Conservation (phyloP, 176 grass and related monocot species). For the Secale cereale region DNA sequence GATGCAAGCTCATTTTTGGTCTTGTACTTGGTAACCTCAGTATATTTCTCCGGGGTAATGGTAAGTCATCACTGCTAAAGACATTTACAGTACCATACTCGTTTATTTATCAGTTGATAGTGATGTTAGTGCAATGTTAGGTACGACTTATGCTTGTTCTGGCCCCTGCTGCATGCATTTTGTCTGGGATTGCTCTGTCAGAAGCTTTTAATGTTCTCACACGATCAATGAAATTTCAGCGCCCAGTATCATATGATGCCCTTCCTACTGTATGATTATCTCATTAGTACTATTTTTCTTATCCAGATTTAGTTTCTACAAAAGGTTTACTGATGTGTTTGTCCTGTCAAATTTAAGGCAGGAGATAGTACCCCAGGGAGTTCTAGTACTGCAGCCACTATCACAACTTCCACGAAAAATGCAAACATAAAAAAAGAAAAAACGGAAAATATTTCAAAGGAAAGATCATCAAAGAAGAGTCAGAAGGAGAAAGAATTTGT, state of each 20-base stretch:
- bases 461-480: slow-evolving; percentile 76
- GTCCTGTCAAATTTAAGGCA: slow-evolving; percentile 49
- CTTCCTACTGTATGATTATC: slow-evolving; percentile 58
- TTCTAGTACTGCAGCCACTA: slow-evolving; percentile 20
- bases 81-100: neutral
- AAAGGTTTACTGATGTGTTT: neutral
- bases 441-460: slow-evolving; percentile 61
- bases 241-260: slow-evolving; percentile 48
- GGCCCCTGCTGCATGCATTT: slow-evolving; percentile 94
- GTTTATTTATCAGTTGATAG: slow-evolving; percentile 15
- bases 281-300: slow-evolving; percentile 33
- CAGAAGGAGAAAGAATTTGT: slow-evolving; percentile 73
- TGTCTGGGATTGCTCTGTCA: slow-evolving; percentile 94
- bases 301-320: neutral
- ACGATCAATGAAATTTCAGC: slow-evolving; percentile 78
- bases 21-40: slow-evolving; percentile 95
- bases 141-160: slow-evolving; percentile 99
- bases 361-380: slow-evolving; percentile 44
- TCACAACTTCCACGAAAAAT: slow-evolving; percentile 42
- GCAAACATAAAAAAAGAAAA: slow-evolving; percentile 50
- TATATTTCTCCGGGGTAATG: slow-evolving; percentile 99
- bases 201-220: slow-evolving; percentile 81
- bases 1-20: slow-evolving; percentile 95
- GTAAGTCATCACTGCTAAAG: slow-evolving; percentile 41
- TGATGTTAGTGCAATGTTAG: slow-evolving; percentile 36